Evolutionary conservation across 305 asterid genomes (phyloP).

Genomic region (Rubia balearica): DNA sequence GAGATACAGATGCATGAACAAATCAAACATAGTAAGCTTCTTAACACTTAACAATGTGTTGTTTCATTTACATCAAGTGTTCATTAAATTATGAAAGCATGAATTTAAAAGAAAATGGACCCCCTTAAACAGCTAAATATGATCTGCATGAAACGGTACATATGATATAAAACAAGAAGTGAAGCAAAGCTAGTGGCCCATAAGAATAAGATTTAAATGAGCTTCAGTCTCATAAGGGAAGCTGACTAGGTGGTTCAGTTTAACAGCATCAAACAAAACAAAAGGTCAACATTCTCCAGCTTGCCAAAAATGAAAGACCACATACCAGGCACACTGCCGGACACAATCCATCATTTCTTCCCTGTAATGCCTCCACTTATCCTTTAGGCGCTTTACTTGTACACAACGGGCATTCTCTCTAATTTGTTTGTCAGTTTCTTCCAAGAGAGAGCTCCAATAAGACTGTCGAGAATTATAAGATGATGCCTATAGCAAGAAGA

Average conservation of each 20-base stretch:
- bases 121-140: neutral
- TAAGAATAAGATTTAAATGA: too few relatives aligned
- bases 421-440: slow-evolving; percentile 85
- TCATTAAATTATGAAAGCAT: neutral
- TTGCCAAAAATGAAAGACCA: slow-evolving; percentile 2
- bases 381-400: slow-evolving; percentile 78
- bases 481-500: slow-evolving; percentile 51
- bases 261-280: neutral
- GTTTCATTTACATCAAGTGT: neutral
- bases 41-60: neutral
- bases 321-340: slow-evolving; percentile 91
- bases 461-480: slow-evolving; percentile 81
- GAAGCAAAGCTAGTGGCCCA: neutral
- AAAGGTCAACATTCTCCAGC: neutral
- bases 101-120: too few relatives aligned
- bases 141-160: slow-evolving; percentile 5
- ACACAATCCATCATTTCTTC: slow-evolving; percentile 92
- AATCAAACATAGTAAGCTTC: neutral
- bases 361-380: slow-evolving; percentile 66
- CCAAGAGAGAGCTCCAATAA: slow-evolving; percentile 60
- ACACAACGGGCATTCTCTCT: slow-evolving; percentile 62
- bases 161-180: neutral
- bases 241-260: neutral
- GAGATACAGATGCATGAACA: neutral
- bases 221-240: neutral